A percentile compares a stretch with the other conserved stretches of the same genome.
phyloP scores from a whole-genome alignment of 129 eudicot species.

The Saposhnikovia divaricata region DNA sequence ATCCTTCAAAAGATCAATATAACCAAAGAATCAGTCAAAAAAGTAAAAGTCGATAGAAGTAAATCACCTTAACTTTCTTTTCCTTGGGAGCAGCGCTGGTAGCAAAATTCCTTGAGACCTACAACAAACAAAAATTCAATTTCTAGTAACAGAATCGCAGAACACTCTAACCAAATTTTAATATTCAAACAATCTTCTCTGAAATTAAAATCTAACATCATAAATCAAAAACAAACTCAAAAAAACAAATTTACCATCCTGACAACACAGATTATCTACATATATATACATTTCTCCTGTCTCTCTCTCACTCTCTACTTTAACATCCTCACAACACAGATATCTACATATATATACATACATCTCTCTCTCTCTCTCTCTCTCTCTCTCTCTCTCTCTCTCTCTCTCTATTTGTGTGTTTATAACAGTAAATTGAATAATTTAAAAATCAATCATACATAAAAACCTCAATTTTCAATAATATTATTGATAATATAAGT shows the following conservation, averaged over 20 bases:
- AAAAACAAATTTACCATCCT: background rate
- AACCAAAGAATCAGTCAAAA: no score
- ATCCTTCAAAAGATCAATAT: background rate
- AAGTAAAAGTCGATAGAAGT: background rate
- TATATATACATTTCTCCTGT: background rate
- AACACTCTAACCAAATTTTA: background rate
- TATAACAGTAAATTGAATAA: no score
- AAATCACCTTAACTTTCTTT: background rate
- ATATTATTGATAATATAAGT: no score
- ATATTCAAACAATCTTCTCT: no score
- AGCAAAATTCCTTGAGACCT: background rate
- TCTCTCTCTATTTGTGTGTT: no score
- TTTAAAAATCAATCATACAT: no score
- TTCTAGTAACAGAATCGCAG: background rate
- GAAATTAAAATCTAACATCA: no score
- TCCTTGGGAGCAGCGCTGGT: slow-evolving; percentile 1
- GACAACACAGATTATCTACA: background rate
- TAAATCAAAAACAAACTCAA: background rate
- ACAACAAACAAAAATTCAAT: background rate
- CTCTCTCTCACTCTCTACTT: background rate
- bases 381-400: no score
- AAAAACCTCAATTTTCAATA: no score
- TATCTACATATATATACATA: no score
- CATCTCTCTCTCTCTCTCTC: no score
- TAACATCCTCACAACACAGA: no score